Percentiles rank a stretch among this genome's conserved stretches.
phyloP scores from a whole-genome alignment of 345 rosid species.

The Turritis glabra region DNA sequence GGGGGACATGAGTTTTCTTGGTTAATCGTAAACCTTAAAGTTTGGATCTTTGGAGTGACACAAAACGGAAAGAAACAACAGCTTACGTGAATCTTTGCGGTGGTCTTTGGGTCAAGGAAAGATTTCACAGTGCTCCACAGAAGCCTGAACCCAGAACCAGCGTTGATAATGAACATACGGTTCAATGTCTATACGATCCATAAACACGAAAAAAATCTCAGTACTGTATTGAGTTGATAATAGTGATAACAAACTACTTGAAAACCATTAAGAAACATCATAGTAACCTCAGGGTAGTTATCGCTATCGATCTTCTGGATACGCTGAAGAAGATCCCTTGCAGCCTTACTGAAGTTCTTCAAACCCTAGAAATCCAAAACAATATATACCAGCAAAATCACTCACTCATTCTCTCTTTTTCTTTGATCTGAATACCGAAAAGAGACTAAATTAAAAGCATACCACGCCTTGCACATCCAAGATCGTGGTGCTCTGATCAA shows the following conservation, averaged over 20 bases:
- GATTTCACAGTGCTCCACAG: constrained; percentile 90
- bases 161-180: constrained; percentile 98
- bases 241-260: neutral
- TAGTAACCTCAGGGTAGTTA: constrained; percentile 87
- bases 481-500: constrained; percentile 93
- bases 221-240: constrained; percentile 5
- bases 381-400: neutral
- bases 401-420: neutral
- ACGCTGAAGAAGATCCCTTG: constrained; percentile 75
- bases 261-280: neutral
- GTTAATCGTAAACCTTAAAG: neutral
- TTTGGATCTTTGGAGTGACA: constrained; percentile 5
- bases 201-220: constrained; percentile 21
- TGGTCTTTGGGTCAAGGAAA: constrained; percentile 92
- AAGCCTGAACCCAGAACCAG: constrained; percentile 92
- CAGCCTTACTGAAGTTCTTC: constrained; percentile 77
- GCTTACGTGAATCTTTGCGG: constrained; percentile 78
- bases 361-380: constrained; percentile 55
- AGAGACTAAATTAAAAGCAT: constrained; percentile 39
- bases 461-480: constrained; percentile 98
- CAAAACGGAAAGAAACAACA: neutral
- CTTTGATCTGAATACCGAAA: neutral
- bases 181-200: constrained; percentile 62
- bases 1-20: neutral
- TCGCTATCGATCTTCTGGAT: constrained; percentile 81